Evolutionary conservation across 495 filamentous ascomycete genomes (phyloP).

Genomic region (Podospora pseudoanserina): DNA sequence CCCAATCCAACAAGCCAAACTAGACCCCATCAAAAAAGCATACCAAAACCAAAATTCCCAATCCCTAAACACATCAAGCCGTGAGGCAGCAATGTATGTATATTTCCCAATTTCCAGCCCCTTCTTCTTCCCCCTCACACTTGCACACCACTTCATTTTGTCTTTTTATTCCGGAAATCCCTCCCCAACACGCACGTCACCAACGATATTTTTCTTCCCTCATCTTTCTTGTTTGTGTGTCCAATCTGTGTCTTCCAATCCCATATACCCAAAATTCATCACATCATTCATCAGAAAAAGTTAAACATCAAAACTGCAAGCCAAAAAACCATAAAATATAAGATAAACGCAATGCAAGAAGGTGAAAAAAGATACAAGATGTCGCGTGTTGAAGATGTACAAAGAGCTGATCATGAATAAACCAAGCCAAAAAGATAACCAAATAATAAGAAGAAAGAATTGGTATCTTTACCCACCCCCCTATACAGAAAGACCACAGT

Average conservation of each 20-base stretch:
- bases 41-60: no score
- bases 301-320: background rate
- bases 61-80: no score
- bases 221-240: background rate
- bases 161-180: no score
- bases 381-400: background rate
- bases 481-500: background rate
- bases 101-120: no score
- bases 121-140: no score
- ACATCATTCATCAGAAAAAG: constrained; percentile 2
- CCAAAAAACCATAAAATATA: background rate
- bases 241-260: constrained; percentile 2
- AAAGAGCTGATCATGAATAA: background rate
- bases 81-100: no score
- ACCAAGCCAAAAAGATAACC: background rate
- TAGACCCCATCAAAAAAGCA: no score
- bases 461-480: background rate
- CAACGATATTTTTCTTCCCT: no score
- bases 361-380: background rate
- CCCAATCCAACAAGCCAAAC: no score
- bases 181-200: no score
- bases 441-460: background rate
- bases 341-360: background rate
- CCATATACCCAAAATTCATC: background rate
- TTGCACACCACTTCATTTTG: no score